Evolutionary conservation across 257 asterid genomes (phyloP), one percentile per base, ranked within the genome.

Genomic region (Solanum habrochaites): DNA sequence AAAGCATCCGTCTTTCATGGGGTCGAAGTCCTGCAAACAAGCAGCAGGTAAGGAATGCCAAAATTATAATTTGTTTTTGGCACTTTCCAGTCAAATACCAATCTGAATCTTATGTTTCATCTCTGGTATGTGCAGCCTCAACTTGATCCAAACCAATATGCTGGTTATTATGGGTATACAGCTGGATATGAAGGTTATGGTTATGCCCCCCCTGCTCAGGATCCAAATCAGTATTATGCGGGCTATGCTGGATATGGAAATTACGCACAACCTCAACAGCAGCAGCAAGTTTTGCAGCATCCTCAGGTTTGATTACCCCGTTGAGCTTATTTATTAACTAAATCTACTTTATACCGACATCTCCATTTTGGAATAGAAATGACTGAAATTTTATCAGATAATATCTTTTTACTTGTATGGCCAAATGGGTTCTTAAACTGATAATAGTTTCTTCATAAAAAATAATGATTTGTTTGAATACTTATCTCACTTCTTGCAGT

Each of bases 101-200:
- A 37, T 58, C 37, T 37, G 56, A 62, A 62, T 13, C 27, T 39
- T 62, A 42, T 66, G 74, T 39, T 70, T 39, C 14, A 11, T 85
- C 47, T 86, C 86, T 56, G 83, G 82, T 20, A 23, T 81, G 67
- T 85, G 88, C 75, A 85, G 87, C 81, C 87, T 47, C 81, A 84
- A 2, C 89, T 47, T 47, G 89, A 89, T 52, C 89, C 90, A 6
- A 93, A 88, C 91, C 95, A 93, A 88, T 91, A 89, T 88, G 86
- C 90, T 27, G 64, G 78, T 83, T 94, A 93, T 86, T 95, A 95
- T 73, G 96, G 96, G 60, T 96, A 92, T 90, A 52, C 91, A 58
- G 94, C 94, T 81, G 96, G 98, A 39, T 96, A 94, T 85, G 96
- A 94, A 78, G 91, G 93, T 64, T 94, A 94, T 86, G 97, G 97